A percentile compares a stretch with the other conserved stretches of the same genome.
Evolutionary conservation across 331 rosid species (phyloP).

Genomic region (Quercus tomentella): DNA sequence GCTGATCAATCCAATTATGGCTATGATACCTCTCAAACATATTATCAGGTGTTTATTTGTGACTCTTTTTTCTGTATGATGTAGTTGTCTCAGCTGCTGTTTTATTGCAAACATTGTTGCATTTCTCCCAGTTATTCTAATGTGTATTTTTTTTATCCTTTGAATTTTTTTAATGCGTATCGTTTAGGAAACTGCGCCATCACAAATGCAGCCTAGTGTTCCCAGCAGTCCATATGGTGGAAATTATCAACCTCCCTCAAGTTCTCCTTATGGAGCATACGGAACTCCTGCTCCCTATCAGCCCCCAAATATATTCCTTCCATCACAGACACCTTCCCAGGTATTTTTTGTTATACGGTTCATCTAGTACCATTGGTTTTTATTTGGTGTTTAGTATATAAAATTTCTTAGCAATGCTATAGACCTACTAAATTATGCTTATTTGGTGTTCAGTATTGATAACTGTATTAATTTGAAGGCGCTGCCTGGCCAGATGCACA

Average conservation of each 20-base stretch:
- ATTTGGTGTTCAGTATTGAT: neutral
- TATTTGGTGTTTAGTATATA: neutral
- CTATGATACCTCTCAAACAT: constrained; percentile 21
- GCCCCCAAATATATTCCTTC: neutral
- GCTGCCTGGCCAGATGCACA: too few relatives aligned
- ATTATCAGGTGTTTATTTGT: constrained; percentile 61
- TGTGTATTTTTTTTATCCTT: neutral
- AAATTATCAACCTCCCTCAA: constrained; percentile 46
- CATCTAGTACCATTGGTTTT: neutral
- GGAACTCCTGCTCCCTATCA: neutral
- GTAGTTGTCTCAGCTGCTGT: neutral
- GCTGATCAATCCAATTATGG: constrained; percentile 43
- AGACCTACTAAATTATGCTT: neutral
- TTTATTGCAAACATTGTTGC: neutral
- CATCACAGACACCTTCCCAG: constrained; percentile 2
- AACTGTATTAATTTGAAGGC: too few relatives aligned
- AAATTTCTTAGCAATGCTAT: neutral
- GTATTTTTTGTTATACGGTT: constrained; percentile 27
- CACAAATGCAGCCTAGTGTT: constrained; percentile 50
- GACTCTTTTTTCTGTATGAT: constrained; percentile 9
- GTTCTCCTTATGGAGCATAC: constrained; percentile 50
- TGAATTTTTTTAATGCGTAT: neutral
- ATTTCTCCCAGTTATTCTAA: neutral
- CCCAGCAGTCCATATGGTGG: constrained; percentile 54
- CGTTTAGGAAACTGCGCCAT: constrained; percentile 23